Evolutionary conservation across 2,329 filamentous ascomycete species (phyloP), one percentile per base, ranked within the genome.

Genomic region (Aspergillus quadrilineatus): DNA sequence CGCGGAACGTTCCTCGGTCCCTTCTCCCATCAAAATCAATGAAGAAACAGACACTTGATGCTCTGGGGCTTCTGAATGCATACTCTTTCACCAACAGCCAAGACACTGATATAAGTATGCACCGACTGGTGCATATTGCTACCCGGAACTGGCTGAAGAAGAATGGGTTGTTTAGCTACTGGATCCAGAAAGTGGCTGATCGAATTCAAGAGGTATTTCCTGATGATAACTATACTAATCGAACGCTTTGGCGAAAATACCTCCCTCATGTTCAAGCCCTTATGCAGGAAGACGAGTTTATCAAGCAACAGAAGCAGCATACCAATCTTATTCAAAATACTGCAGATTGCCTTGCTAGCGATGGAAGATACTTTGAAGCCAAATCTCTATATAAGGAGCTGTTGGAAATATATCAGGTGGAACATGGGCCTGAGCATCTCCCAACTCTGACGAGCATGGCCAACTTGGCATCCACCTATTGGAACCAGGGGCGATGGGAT

Each of bases 1-100:
- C 61, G 1, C 63, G 61, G 4, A 59, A 64, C 28, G 69, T 74
- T 28, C 65, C 67, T 0, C 32, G 67, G 2, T 60, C 57, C 1
- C 50, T 73, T 6, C 58, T 73, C 5, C 63, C 63, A 1, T 32
- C 22, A 3, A 1, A 15, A 0, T 0, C 15, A 0, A 60, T 26
- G 36, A 60, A 36, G 29, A 50, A 17, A 7, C 56, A 50, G 54
- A 59, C 6, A 30, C 4, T 36, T 15, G 63, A 65, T 7, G 34
- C 34, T 7, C 5, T 36, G 14, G 34, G 34, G 9, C 9, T 36
- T 14, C 4, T 36, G 34, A 14, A 36, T 14, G 34, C 9, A 6
- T 36, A 36, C 34, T 36, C 34, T 2, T 36, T 36, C 34, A 36
- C 34, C 9, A 36, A 8, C 3, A 8, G 5, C 5, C 34, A 36